These are phyloP conservation scores for Daedaleopsis sinensis DNA, from an alignment of 768 basidiomycete genomes.

Conservation along the genomic window DNA sequence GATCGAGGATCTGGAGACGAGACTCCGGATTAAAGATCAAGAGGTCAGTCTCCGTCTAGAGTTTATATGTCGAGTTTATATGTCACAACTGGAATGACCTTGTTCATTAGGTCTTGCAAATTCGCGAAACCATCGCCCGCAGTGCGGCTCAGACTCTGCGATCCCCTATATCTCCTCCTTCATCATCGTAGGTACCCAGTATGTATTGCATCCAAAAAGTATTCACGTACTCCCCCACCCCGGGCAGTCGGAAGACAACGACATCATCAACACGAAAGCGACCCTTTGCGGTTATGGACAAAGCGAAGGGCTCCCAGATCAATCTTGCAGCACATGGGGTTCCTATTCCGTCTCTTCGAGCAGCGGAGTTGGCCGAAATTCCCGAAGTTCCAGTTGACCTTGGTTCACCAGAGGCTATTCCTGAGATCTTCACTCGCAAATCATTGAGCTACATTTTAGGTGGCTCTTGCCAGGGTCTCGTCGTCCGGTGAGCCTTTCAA, in stretches of 20 bases:
- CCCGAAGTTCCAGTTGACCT: conserved; percentile 30
- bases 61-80: background rate
- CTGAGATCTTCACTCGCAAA: conserved; percentile 43
- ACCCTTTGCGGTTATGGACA: background rate
- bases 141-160: background rate
- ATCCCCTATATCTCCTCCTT: background rate
- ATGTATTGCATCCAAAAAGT: background rate
- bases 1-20: conserved; percentile 11
- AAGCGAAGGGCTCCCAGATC: background rate
- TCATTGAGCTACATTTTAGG: conserved; percentile 43
- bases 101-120: background rate
- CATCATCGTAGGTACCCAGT: background rate
- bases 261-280: background rate
- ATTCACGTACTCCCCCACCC: background rate
- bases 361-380: conserved; percentile 26
- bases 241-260: background rate
- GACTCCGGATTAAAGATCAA: background rate
- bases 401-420: conserved; percentile 21
- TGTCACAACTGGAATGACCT: background rate
- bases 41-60: background rate
- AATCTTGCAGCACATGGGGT: conserved; percentile 16
- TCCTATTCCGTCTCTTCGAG: conserved; percentile 26
- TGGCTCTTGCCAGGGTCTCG: conserved; percentile 36
- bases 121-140: background rate
- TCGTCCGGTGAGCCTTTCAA: conserved; percentile 16